A percentile compares a stretch with the other conserved stretches of the same genome.
phyloP scores from a whole-genome alignment of 176 grass and related monocot species.

The Zea mays region Zm-B73-REFERENCE-NAM-5.0 NC_050105.1:126440001-126440500 shows the following conservation, averaged over 20 bases:
- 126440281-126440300: conserved; percentile 51
- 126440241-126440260: conserved; percentile 29
- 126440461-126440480: background rate
- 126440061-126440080: background rate
- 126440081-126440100: background rate
- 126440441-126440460: background rate
- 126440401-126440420: conserved; percentile 60
- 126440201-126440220: conserved; percentile 42
- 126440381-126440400: conserved; percentile 68
- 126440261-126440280: conserved; percentile 53
- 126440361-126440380: conserved; percentile 60
- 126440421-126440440: conserved; percentile 16
- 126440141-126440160: background rate
- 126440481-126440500: conserved; percentile 2
- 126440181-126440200: conserved; percentile 51
- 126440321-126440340: conserved; percentile 39
- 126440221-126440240: conserved; percentile 48
- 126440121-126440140: background rate
- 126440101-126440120: background rate
- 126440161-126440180: conserved; percentile 23
- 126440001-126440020: background rate
- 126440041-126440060: conserved; percentile 33
- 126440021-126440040: conserved; percentile 19
- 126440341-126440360: conserved; percentile 40
- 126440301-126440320: conserved; percentile 54